Evolutionary conservation across 768 basidiomycete genomes (phyloP), one percentile per base, ranked within the genome.

Genomic region (Lenzites betulinus): DNA sequence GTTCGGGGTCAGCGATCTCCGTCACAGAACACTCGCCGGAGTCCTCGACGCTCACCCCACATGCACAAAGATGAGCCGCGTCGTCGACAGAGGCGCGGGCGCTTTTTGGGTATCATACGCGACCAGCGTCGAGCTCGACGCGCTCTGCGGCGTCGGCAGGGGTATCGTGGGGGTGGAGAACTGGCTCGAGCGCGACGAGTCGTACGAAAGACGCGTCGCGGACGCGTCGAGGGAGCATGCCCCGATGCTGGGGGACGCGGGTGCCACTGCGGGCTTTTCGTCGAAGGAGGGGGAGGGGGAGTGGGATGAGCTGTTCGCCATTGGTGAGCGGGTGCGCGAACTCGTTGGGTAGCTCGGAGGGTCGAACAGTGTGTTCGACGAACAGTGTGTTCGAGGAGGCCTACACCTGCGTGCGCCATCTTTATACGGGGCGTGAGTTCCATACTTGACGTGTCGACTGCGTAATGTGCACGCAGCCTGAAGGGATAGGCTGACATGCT

Each of bases 21-120:
- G 41, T 54, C 51, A 42, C 41, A 33, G 4, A 44, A n/a, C 18
- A 36, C n/a, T 28, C 16, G 12, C 46, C 36, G 59, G 41, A 7
- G 28, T 59, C 71, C 67, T 60, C 47, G 12, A 25, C 28, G 3
- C 47, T 49, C 73, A 90, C 90, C 90, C 90, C 63, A 89, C 78
- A 71, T 91, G 90, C 23, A 86, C 81, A 46, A 83, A 71, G 51
- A 89, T 76, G 54, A 89, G 80, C 28, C 82, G 82, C 25, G 78
- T 59, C 1, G 83, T 84, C 4, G 89, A 87, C 43, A 87, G 72
- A 41, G 59, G 44, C 2, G 60, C 53, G 18, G 55, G 41, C 20
- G 36, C 30, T 25, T 57, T 63, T 43, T 26, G 62, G 50, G 62
- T 44, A 43, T 61, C 60, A 51, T 64, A 59, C 48, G 63, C 54